Evolutionary conservation across 2,329 filamentous ascomycete species (phyloP).

Genomic region (Venturia aucupariae): DNA sequence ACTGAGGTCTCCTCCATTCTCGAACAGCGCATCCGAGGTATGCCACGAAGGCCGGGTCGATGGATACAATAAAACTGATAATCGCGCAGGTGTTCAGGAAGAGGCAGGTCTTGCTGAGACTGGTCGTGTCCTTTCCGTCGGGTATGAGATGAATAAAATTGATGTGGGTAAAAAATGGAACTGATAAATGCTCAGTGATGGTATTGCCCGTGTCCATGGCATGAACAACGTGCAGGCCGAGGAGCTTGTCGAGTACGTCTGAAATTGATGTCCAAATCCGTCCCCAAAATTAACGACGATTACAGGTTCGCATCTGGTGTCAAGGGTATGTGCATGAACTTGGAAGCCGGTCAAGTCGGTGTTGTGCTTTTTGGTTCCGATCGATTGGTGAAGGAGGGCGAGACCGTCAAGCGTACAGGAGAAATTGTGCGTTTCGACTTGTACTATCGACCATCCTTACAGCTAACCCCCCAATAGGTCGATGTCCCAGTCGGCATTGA

Average conservation of each 20-base stretch:
- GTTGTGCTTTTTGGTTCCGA: conserved; percentile 99
- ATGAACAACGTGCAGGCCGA: conserved; percentile 99
- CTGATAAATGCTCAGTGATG: conserved; percentile 60
- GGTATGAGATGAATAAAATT: conserved; percentile 56
- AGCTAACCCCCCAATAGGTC: conserved; percentile 52
- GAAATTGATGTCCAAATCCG: conserved; percentile 15
- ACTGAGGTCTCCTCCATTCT: conserved; percentile 99
- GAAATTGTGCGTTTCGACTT: conserved; percentile 69
- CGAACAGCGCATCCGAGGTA: conserved; percentile 95
- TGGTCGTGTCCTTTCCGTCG: conserved; percentile 95
- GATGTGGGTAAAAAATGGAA: conserved; percentile 19
- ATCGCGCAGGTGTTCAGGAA: conserved; percentile 59
- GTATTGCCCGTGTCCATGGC: conserved; percentile 99
- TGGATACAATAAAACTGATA: not conserved
- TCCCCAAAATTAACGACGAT: conserved; percentile 20
- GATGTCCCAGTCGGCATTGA: conserved; percentile 89
- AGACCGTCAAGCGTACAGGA: conserved; percentile 99
- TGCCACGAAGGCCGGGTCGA: not conserved
- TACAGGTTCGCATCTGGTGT: conserved; percentile 96
- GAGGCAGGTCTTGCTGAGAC: conserved; percentile 96
- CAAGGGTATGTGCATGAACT: conserved; percentile 99
- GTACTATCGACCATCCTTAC: not conserved
- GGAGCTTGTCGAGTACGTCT: conserved; percentile 96
- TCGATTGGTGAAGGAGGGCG: conserved; percentile 98
- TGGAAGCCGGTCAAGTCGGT: conserved; percentile 99